A percentile compares a stretch with the other conserved stretches of the same genome.
These are phyloP conservation scores for Physcomitrium patens DNA, from an alignment of 225 moss, liverwort and hornwort species.

Conservation along the genomic window DNA sequence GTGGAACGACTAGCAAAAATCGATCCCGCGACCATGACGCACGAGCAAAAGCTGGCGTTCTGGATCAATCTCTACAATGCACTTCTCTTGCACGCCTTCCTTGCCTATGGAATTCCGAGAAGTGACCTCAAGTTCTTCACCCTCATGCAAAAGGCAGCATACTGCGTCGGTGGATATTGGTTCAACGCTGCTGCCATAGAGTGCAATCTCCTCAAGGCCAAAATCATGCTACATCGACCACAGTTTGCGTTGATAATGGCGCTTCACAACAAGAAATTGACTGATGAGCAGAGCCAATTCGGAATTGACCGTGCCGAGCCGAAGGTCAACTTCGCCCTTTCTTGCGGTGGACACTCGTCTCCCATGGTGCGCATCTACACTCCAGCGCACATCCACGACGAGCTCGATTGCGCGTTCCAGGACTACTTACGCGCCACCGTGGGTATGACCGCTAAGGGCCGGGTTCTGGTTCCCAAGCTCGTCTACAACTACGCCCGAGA, in stretches of 20 bases:
- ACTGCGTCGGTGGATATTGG: constrained; percentile 83
- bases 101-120: constrained; percentile 62
- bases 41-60: constrained; percentile 89
- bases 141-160: constrained; percentile 67
- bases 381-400: constrained; percentile 58
- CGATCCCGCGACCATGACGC: constrained; percentile 65
- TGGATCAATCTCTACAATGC: constrained; percentile 98
- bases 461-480: constrained; percentile 71
- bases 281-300: constrained; percentile 68
- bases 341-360: constrained; percentile 78
- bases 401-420: constrained; percentile 67
- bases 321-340: constrained; percentile 67
- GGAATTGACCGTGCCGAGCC: constrained; percentile 70
- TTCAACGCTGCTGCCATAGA: constrained; percentile 88
- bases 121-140: constrained; percentile 69
- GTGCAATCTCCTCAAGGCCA: constrained; percentile 71
- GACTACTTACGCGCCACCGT: constrained; percentile 79
- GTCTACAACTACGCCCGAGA: constrained; percentile 79
- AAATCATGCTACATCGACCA: constrained; percentile 69
- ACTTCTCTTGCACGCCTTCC: constrained; percentile 87
- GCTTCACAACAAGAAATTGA: constrained; percentile 70
- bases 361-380: constrained; percentile 88
- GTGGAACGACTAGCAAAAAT: constrained; percentile 76
- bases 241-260: constrained; percentile 82
- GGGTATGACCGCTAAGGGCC: constrained; percentile 68